Evolutionary conservation across 305 asterid genomes (phyloP), one percentile per base, ranked within the genome.

Genomic region (Fraxinus ornus): DNA sequence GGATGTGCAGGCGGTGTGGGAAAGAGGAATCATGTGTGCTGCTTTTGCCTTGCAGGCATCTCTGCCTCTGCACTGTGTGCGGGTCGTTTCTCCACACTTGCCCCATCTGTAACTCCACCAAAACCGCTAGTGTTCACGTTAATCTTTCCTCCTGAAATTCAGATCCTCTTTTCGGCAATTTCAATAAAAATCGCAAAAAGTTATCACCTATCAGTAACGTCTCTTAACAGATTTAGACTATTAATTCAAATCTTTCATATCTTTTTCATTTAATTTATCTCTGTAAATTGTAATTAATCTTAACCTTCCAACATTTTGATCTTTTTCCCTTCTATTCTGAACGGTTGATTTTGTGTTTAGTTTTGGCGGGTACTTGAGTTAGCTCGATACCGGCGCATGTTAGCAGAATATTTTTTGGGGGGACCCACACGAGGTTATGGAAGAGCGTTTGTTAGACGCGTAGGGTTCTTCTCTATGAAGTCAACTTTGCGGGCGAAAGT

Each of bases 21-120:
- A 89, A 84, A 68, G 92, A 87, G 73, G 98, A 93, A 76, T 90
- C 97, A 33, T 82, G 93, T 79, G 97, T 94, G 57, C 52, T 94
- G 90, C 86, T 94, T 5, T 80, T 94, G 83, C 98, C 98, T 37
- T 94, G 98, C 87, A 89, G 98, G 89, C 98, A 94, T 86, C 95
- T 94, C 36, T 91, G 97, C 85, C 88, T 93, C 37, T 94, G 98
- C 75, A 84, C 88, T 5, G 74, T 76, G 7, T 94, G 98, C 88
- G 97, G 91, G 0, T 89, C 94, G 19, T 77, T 88, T 0, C 82
- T 92, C 13, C 92, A 88, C 13, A 86, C 86, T 19, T 94, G 98
- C 88, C 98, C 98, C 66, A 86, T 94, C n/a, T 94, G 97, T 71
- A 85, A 80, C 81, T 82, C 90, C 83, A 37, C 81, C 77, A 89